phyloP scores from a whole-genome alignment of 164 flowering plant species.

The Chimonanthus praecox region DNA sequence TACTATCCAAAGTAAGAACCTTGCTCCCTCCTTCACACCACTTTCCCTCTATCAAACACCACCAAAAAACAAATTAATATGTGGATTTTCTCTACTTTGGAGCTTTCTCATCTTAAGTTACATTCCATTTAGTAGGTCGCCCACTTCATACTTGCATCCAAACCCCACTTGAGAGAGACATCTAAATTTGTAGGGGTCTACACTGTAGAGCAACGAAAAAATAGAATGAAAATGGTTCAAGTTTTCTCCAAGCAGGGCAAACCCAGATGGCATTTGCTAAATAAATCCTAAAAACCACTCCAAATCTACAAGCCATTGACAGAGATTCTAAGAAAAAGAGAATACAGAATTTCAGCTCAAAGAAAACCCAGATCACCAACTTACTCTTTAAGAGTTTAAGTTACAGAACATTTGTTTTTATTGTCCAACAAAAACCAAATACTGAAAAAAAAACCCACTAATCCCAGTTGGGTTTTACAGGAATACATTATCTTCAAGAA shows the following conservation, averaged over 20 bases:
- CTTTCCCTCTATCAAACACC: too few relatives aligned
- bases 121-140: too few relatives aligned
- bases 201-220: background rate
- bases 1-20: too few relatives aligned
- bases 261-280: background rate
- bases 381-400: background rate
- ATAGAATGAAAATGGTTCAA: background rate
- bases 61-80: too few relatives aligned
- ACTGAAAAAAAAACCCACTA: background rate
- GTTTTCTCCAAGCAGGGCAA: background rate
- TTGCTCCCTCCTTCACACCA: too few relatives aligned
- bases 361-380: background rate
- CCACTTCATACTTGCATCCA: too few relatives aligned
- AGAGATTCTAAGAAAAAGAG: background rate
- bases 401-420: background rate
- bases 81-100: too few relatives aligned
- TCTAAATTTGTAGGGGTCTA: background rate
- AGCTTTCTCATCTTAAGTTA: too few relatives aligned
- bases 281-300: background rate
- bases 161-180: background rate
- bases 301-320: background rate
- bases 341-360: background rate
- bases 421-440: too few relatives aligned
- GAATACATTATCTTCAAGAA: background rate
- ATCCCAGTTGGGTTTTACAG: slow-evolving; percentile 8